Conservation (phyloP, 75 land plant species). For the Selaginella tamariscina region DNA sequence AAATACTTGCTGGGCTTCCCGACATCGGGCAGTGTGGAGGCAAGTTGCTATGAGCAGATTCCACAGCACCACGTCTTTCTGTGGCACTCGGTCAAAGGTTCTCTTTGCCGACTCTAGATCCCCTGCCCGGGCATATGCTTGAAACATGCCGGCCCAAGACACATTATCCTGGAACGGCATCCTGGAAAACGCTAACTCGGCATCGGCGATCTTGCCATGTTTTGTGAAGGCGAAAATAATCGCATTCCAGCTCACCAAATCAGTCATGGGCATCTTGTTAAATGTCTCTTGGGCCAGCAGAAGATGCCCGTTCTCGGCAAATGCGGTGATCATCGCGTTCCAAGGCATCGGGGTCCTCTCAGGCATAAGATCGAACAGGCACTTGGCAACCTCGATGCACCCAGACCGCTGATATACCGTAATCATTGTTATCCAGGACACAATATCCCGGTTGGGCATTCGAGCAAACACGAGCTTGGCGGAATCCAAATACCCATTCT, state of each 20-base stretch:
- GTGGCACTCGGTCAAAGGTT: neutral
- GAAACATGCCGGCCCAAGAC: neutral
- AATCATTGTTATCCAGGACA: conserved; percentile 40
- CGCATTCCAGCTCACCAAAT: neutral
- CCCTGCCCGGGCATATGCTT: neutral
- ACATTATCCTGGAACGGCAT: neutral
- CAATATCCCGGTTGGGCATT: conserved; percentile 26
- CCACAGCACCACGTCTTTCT: neutral
- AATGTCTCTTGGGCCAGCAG: neutral
- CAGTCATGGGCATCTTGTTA: neutral
- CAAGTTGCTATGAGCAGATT: neutral
- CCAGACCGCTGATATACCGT: conserved; percentile 24
- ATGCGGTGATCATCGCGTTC: conserved; percentile 1
- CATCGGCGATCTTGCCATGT: neutral
- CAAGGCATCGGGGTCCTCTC: neutral
- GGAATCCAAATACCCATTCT: conserved; percentile 27
- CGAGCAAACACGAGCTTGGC: conserved; percentile 21
- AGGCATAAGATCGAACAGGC: neutral
- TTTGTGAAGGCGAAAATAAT: neutral
- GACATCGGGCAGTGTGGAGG: neutral
- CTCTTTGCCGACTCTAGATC: neutral
- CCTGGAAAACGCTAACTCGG: neutral
- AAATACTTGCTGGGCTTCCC: neutral
- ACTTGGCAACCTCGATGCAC: neutral
- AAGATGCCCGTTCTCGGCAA: neutral